Percentiles rank a stretch among this genome's conserved stretches.
phyloP scores from a whole-genome alignment of 2,329 filamentous ascomycete species.

The Paraphoma chrysanthemicola region DNA sequence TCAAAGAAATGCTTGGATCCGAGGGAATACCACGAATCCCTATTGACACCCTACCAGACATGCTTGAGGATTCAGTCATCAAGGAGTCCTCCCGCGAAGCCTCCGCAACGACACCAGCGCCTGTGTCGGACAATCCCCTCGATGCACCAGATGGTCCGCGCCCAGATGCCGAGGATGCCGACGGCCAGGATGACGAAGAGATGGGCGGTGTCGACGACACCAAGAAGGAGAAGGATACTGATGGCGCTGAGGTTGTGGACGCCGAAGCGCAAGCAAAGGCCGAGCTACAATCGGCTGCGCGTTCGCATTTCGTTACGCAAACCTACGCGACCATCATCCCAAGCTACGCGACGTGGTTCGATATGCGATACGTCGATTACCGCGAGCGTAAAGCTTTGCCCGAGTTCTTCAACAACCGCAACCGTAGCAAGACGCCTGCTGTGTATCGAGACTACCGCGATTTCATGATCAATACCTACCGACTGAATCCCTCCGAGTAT shows the following conservation, averaged over 20 bases:
- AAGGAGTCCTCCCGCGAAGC: slow-evolving; percentile 61
- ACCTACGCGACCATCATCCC: slow-evolving; percentile 95
- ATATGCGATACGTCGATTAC: slow-evolving; percentile 90
- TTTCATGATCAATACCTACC: slow-evolving; percentile 99
- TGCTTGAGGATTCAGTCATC: slow-evolving; percentile 47
- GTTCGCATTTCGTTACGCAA: slow-evolving; percentile 90
- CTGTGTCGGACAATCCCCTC: slow-evolving; percentile 68
- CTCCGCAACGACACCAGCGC: slow-evolving; percentile 64
- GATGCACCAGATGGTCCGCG: slow-evolving; percentile 72
- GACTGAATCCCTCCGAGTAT: slow-evolving; percentile 93
- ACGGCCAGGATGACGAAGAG: slow-evolving; percentile 75
- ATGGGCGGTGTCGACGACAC: slow-evolving; percentile 55
- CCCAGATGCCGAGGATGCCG: slow-evolving; percentile 62
- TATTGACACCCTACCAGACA: slow-evolving; percentile 59
- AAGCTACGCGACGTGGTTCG: slow-evolving; percentile 98
- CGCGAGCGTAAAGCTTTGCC: slow-evolving; percentile 94
- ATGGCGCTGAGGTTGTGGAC: slow-evolving; percentile 37
- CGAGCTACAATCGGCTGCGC: slow-evolving; percentile 81
- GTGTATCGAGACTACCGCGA: slow-evolving; percentile 99
- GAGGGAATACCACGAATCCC: not conserved
- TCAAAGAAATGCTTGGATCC: not conserved
- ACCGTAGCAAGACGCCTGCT: slow-evolving; percentile 95
- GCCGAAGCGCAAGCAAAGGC: slow-evolving; percentile 74
- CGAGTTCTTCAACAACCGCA: slow-evolving; percentile 98
- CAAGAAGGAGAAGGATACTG: slow-evolving; percentile 48